These are phyloP conservation scores for Vitis rotundifolia DNA, from an alignment of 164 flowering plant genomes.

Conservation along the genomic window DNA sequence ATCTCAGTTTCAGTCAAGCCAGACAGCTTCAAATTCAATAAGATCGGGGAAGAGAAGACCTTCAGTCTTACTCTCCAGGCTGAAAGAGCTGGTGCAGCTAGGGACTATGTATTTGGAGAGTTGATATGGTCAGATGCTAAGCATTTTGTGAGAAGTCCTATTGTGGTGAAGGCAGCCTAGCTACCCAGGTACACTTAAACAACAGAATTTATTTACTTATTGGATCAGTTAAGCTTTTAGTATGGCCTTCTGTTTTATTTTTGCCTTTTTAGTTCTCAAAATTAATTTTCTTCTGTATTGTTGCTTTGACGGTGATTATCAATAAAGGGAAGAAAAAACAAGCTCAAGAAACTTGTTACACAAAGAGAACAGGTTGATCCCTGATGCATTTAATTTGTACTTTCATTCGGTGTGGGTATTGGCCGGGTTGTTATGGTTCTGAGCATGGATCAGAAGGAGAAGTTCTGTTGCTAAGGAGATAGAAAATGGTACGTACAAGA, in stretches of 20 bases:
- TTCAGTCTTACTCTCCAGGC: conserved; percentile 19
- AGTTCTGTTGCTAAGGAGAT: too few species aligned
- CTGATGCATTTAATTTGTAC: neutral
- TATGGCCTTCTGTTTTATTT: neutral
- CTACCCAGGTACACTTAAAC: neutral
- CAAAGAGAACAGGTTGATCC: neutral
- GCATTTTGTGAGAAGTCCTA: conserved; percentile 37
- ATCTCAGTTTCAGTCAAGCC: conserved; percentile 24
- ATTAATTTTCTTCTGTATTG: neutral
- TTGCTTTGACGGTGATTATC: neutral
- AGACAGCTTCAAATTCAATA: conserved; percentile 17
- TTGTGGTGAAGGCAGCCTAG: conserved; percentile 24
- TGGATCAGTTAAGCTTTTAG: neutral
- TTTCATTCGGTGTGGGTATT: too few species aligned
- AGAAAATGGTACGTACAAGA: too few species aligned
- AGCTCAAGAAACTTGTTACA: neutral
- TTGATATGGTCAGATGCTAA: conserved; percentile 32
- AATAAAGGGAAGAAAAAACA: neutral
- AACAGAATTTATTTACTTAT: too few species aligned
- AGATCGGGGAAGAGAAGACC: conserved; percentile 25
- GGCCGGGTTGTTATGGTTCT: too few species aligned
- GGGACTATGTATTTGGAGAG: conserved; percentile 29
- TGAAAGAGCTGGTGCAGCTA: neutral
- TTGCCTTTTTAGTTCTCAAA: neutral
- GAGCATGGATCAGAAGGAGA: too few species aligned